These are phyloP conservation scores for Clitopilus hobsonii DNA, from an alignment of 768 basidiomycete species.

Conservation along the genomic window DNA sequence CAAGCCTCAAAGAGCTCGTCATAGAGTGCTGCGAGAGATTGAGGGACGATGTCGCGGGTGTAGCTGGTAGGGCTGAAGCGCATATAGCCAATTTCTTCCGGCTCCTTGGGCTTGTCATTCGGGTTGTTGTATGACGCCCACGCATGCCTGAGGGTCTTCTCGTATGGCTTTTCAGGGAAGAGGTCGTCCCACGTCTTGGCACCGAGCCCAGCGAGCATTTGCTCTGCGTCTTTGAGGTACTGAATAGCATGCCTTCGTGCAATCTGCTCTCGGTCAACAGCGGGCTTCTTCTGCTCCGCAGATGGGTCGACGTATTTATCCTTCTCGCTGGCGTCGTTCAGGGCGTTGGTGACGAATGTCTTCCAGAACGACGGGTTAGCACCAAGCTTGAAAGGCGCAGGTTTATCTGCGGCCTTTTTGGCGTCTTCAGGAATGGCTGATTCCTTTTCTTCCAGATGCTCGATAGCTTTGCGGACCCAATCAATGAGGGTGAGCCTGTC, in stretches of 20 bases:
- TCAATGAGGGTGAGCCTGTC: constrained; percentile 27
- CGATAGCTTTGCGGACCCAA: constrained; percentile 31
- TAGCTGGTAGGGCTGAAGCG: constrained; percentile 7
- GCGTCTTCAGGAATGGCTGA: constrained; percentile 16
- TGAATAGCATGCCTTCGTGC: constrained; percentile 17
- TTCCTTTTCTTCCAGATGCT: constrained; percentile 11
- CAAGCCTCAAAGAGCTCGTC: constrained; percentile 57
- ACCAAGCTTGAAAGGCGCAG: background rate
- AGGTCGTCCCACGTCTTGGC: constrained; percentile 42
- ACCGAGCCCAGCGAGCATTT: constrained; percentile 23
- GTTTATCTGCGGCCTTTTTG: constrained; percentile 6
- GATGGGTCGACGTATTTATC: background rate
- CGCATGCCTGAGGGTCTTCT: constrained; percentile 1
- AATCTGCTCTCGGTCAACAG: background rate
- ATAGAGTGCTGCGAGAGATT: constrained; percentile 33
- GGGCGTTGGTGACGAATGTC: background rate
- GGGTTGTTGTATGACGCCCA: constrained; percentile 5
- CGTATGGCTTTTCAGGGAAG: constrained; percentile 20
- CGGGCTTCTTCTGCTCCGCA: background rate
- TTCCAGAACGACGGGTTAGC: background rate
- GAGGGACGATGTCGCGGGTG: constrained; percentile 24
- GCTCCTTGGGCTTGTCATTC: constrained; percentile 3
- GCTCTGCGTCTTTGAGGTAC: constrained; percentile 30
- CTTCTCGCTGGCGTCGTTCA: constrained; percentile 5
- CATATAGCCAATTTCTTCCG: background rate